These are phyloP conservation scores for Lomentospora prolificans DNA, from an alignment of 2,329 filamentous ascomycete species.

Conservation along the genomic window DNA sequence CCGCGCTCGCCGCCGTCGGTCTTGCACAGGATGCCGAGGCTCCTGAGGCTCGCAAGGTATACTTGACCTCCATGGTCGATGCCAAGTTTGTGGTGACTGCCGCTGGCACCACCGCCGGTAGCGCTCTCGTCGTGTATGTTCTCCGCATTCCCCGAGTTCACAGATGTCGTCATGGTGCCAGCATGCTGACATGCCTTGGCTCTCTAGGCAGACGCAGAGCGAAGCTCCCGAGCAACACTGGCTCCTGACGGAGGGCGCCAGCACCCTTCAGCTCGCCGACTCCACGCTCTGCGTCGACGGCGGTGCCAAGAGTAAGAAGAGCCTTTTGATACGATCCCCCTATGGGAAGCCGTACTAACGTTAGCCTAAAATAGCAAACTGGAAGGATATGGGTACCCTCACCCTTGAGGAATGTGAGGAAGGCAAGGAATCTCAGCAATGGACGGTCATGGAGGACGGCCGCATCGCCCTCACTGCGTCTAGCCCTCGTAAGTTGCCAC, in stretches of 20 bases:
- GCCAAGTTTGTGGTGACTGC: conserved; percentile 30
- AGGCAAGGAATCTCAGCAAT: conserved; percentile 23
- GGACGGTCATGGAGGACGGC: conserved; percentile 26
- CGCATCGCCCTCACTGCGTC: conserved; percentile 26
- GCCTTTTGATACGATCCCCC: not conserved
- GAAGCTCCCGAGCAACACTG: conserved; percentile 29
- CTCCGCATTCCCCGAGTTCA: not conserved
- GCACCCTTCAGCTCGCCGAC: conserved; percentile 26
- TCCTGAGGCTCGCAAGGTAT: conserved; percentile 28
- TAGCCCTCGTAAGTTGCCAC: conserved; percentile 21
- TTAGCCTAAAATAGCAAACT: conserved; percentile 19
- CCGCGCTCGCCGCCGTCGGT: conserved; percentile 23
- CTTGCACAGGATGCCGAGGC: conserved; percentile 23
- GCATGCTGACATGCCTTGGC: not conserved
- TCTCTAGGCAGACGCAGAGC: conserved; percentile 20
- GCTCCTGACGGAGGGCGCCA: conserved; percentile 24
- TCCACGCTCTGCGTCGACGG: conserved; percentile 31
- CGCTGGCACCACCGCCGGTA: conserved; percentile 19
- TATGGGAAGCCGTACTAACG: not conserved
- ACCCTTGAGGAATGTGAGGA: conserved; percentile 23
- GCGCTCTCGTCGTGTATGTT: conserved; percentile 26
- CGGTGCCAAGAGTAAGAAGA: conserved; percentile 21
- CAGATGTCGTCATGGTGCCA: not conserved
- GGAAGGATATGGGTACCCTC: conserved; percentile 30
- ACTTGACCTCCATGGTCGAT: conserved; percentile 29